A percentile compares a stretch with the other conserved stretches of the same genome.
Conservation (phyloP, 495 filamentous ascomycete species). For the Penicillium antarcticum region DNA sequence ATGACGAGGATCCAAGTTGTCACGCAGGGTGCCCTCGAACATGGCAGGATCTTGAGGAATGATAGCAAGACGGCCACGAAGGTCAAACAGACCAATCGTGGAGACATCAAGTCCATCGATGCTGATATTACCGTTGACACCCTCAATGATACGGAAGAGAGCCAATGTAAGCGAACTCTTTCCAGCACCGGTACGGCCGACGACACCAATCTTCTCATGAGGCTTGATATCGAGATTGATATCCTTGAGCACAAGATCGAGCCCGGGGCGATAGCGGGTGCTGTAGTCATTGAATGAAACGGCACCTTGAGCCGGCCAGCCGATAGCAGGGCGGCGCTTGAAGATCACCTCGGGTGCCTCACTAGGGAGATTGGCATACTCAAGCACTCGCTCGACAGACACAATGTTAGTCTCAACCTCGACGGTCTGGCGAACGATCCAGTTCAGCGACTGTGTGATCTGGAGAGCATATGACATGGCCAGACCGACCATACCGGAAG, state of each 20-base stretch:
- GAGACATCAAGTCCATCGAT: constrained; percentile 90
- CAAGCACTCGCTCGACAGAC: constrained; percentile 94
- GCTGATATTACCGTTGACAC: constrained; percentile 71
- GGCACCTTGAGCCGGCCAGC: constrained; percentile 89
- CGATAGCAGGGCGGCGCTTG: constrained; percentile 77
- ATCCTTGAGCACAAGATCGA: constrained; percentile 90
- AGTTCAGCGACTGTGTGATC: constrained; percentile 98
- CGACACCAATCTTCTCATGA: constrained; percentile 96
- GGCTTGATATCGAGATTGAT: constrained; percentile 89
- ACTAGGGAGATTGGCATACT: constrained; percentile 90
- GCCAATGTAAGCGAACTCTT: constrained; percentile 94
- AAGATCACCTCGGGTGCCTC: constrained; percentile 95
- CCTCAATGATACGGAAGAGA: constrained; percentile 94
- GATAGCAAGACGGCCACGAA: constrained; percentile 88
- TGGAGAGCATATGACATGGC: constrained; percentile 96
- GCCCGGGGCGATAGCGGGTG: constrained; percentile 81
- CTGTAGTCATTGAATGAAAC: constrained; percentile 93
- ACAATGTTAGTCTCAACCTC: constrained; percentile 99
- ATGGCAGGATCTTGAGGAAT: constrained; percentile 98
- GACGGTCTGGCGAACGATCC: constrained; percentile 98
- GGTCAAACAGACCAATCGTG: constrained; percentile 83
- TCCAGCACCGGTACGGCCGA: constrained; percentile 92
- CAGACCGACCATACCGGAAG: constrained; percentile 81
- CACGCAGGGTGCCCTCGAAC: constrained; percentile 92
- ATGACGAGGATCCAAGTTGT: constrained; percentile 93